phyloP scores from a whole-genome alignment of 2,329 filamentous ascomycete species.

The Dactylellina haptotyla region DNA sequence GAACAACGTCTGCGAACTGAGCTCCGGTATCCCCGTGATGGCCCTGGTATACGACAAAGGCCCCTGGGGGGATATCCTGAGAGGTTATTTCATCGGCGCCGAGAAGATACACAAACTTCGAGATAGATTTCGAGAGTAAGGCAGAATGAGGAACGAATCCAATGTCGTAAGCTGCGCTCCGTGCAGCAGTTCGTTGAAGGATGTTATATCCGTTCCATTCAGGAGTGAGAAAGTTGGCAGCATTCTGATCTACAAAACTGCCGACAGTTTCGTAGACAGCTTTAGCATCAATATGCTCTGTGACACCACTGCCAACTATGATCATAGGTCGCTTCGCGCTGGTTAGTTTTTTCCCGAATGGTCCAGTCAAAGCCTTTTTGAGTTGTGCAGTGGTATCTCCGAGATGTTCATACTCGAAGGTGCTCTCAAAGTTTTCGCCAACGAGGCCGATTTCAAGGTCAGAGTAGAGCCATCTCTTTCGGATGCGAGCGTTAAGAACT shows the following conservation, averaged over 20 bases:
- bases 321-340: constrained; percentile 94
- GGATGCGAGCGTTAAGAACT: constrained; percentile 92
- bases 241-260: constrained; percentile 90
- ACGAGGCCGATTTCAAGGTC: constrained; percentile 92
- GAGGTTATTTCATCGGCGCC: constrained; percentile 90
- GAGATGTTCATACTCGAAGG: constrained; percentile 93
- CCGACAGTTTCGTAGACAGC: constrained; percentile 92
- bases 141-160: constrained; percentile 89
- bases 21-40: constrained; percentile 96
- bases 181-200: constrained; percentile 90
- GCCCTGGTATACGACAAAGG: constrained; percentile 97
- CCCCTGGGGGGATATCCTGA: constrained; percentile 89
- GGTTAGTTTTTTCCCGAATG: constrained; percentile 92
- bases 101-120: constrained; percentile 96
- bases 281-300: constrained; percentile 90
- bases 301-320: constrained; percentile 89
- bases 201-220: constrained; percentile 99
- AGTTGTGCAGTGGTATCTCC: constrained; percentile 81
- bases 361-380: constrained; percentile 83
- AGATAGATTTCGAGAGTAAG: constrained; percentile 81
- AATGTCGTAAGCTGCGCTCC: constrained; percentile 92
- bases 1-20: constrained; percentile 89
- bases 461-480: constrained; percentile 96
- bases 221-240: constrained; percentile 82
- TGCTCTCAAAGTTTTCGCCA: constrained; percentile 90